Conservation (phyloP, 2,329 filamentous ascomycete species). For the Talaromyces funiculosus region DNA sequence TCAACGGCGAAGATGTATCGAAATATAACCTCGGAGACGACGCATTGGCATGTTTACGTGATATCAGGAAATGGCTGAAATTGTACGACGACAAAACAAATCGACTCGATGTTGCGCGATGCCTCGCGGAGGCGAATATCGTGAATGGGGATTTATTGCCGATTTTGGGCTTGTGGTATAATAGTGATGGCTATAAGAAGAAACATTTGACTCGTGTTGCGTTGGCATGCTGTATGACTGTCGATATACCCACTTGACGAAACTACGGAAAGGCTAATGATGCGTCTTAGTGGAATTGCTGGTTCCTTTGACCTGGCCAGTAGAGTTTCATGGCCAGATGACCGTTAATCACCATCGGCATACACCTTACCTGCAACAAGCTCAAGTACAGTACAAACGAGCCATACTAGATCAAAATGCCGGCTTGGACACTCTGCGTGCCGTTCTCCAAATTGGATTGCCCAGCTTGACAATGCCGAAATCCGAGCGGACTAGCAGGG, state of each 20-base stretch:
- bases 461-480: constrained; percentile 77
- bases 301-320: constrained; percentile 88
- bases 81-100: constrained; percentile 91
- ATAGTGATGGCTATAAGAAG: constrained; percentile 64
- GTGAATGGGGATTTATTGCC: constrained; percentile 83
- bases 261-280: constrained; percentile 9
- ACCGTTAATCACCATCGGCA: constrained; percentile 91
- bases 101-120: constrained; percentile 89
- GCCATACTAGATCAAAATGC: constrained; percentile 74
- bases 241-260: neutral
- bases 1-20: constrained; percentile 70
- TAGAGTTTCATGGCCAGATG: constrained; percentile 75
- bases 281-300: constrained; percentile 71
- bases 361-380: constrained; percentile 79
- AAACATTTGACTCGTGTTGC: constrained; percentile 73
- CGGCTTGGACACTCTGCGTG: constrained; percentile 68
- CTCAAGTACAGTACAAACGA: constrained; percentile 85
- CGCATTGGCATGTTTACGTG: constrained; percentile 82
- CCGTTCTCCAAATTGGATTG: constrained; percentile 71
- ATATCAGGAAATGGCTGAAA: constrained; percentile 91
- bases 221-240: constrained; percentile 61
- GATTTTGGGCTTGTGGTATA: constrained; percentile 75
- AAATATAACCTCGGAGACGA: constrained; percentile 89
- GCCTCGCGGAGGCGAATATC: constrained; percentile 86
- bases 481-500: constrained; percentile 68